phyloP scores from a whole-genome alignment of 2,329 filamentous ascomycete species.

The Ceratocystiopsis sp. region DNA sequence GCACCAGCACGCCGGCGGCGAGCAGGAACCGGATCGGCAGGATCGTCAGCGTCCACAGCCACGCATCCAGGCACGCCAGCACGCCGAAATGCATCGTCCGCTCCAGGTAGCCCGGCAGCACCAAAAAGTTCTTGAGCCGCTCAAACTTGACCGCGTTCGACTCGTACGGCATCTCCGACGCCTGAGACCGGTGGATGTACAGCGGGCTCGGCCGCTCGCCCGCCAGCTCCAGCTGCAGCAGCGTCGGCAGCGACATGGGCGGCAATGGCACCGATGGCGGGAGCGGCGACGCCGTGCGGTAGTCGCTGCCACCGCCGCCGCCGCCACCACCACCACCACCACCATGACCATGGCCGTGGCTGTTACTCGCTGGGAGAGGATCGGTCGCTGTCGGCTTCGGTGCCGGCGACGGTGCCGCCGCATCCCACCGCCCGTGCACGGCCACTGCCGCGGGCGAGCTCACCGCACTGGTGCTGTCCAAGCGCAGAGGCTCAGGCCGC shows the following conservation, averaged over 20 bases:
- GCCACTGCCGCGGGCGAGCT: neutral
- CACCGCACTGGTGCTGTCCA: neutral
- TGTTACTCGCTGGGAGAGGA: neutral
- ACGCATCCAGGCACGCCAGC: constrained; percentile 82
- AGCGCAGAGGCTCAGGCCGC: neutral
- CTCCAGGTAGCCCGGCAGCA: constrained; percentile 69
- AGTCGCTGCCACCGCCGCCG: neutral
- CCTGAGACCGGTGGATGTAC: constrained; percentile 45
- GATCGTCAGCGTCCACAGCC: constrained; percentile 94
- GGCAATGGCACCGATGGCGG: constrained; percentile 41
- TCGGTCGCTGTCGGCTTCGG: too few relatives aligned
- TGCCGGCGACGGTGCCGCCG: too few relatives aligned
- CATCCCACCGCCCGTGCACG: too few relatives aligned
- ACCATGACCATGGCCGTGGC: neutral
- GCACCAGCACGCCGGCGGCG: constrained; percentile 56
- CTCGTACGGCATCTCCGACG: constrained; percentile 59
- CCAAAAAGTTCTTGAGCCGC: constrained; percentile 72
- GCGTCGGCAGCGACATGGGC: constrained; percentile 48
- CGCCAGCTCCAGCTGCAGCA: constrained; percentile 47
- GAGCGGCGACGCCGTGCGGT: constrained; percentile 28
- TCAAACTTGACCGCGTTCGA: constrained; percentile 86
- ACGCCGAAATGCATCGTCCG: constrained; percentile 74
- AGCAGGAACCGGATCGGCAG: constrained; percentile 76
- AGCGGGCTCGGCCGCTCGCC: constrained; percentile 44
- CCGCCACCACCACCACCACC: neutral